A percentile compares a stretch with the other conserved stretches of the same genome.
These are phyloP conservation scores for Dioscorea zingiberensis DNA, from an alignment of 106 monocot species.

Conservation along the genomic window DNA sequence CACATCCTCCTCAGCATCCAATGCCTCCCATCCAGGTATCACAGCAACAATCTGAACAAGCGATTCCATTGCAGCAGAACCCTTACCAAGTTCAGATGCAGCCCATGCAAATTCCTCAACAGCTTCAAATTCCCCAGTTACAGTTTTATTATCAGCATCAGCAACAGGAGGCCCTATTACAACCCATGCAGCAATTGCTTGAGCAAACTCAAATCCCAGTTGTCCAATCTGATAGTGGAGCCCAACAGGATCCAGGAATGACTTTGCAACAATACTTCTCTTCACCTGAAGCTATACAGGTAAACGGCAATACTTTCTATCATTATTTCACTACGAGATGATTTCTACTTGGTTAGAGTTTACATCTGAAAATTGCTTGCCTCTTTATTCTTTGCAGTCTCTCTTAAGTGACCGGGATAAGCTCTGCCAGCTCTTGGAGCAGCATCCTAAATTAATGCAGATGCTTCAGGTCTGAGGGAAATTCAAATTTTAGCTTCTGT, in stretches of 20 bases:
- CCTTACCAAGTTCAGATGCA: slow-evolving; percentile 58
- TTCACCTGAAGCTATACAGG: slow-evolving; percentile 97
- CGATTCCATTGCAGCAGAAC: slow-evolving; percentile 35
- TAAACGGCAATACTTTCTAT: slow-evolving; percentile 1
- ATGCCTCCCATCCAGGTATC: slow-evolving; percentile 28
- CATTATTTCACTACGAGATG: neutral
- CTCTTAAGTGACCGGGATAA: slow-evolving; percentile 87
- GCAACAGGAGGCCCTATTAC: slow-evolving; percentile 41
- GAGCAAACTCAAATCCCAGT: slow-evolving; percentile 31
- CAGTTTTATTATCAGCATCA: slow-evolving; percentile 64
- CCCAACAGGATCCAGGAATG: slow-evolving; percentile 54
- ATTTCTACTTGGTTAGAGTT: neutral
- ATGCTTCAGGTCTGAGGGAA: slow-evolving; percentile 87
- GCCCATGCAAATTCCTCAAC: slow-evolving; percentile 51
- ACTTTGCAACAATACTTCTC: slow-evolving; percentile 83
- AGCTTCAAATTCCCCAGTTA: slow-evolving; percentile 64
- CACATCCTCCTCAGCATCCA: slow-evolving; percentile 46
- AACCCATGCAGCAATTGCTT: slow-evolving; percentile 15
- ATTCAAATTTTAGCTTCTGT: neutral
- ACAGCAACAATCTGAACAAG: slow-evolving; percentile 48
- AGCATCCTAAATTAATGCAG: slow-evolving; percentile 95
- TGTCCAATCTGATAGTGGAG: slow-evolving; percentile 23
- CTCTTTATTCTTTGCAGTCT: slow-evolving; percentile 38
- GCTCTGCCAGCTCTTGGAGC: slow-evolving; percentile 90
- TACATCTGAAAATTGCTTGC: neutral